Percentiles rank a stretch among this genome's conserved stretches.
Conservation (phyloP, 73 alveolate species). For the Diophrys sp. region DNA sequence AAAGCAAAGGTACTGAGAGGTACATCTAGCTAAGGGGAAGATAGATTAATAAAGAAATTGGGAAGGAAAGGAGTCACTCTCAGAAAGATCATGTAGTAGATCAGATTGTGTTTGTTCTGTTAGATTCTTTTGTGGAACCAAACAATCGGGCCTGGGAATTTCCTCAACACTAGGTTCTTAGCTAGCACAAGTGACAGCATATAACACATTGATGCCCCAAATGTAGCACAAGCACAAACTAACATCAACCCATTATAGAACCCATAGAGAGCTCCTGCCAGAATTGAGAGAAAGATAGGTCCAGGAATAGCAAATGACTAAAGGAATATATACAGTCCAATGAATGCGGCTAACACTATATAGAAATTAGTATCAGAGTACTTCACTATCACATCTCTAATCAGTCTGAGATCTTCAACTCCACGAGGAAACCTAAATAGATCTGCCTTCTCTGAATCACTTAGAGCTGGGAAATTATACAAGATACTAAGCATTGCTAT, state of each 20-base stretch:
- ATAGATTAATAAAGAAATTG: slow-evolving; percentile 72
- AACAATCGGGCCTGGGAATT: slow-evolving; percentile 48
- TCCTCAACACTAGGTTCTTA: slow-evolving; percentile 62
- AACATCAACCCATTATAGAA: slow-evolving; percentile 59
- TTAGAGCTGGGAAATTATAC: slow-evolving; percentile 25
- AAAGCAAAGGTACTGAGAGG: slow-evolving; percentile 66
- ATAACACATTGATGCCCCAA: slow-evolving; percentile 79
- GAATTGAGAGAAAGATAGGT: slow-evolving; percentile 75
- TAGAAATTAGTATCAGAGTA: slow-evolving; percentile 53
- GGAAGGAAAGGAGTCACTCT: slow-evolving; percentile 86
- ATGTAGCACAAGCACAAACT: slow-evolving; percentile 82
- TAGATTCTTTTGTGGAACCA: slow-evolving; percentile 45
- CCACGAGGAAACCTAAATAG: slow-evolving; percentile 64
- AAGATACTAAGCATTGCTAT: too few species aligned
- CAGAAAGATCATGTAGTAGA: slow-evolving; percentile 75
- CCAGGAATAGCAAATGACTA: slow-evolving; percentile 93
- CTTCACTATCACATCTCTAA: slow-evolving; percentile 45
- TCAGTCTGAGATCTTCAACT: slow-evolving; percentile 58
- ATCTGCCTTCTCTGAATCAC: slow-evolving; percentile 40
- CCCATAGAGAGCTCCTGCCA: slow-evolving; percentile 85
- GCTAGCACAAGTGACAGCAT: slow-evolving; percentile 70
- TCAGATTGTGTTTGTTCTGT: slow-evolving; percentile 56
- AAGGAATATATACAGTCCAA: slow-evolving; percentile 68
- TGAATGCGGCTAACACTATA: slow-evolving; percentile 68
- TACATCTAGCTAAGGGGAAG: slow-evolving; percentile 76